Evolutionary conservation across 805 yeast genomes (phyloP).

Genomic region (Candida loeiensis): DNA sequence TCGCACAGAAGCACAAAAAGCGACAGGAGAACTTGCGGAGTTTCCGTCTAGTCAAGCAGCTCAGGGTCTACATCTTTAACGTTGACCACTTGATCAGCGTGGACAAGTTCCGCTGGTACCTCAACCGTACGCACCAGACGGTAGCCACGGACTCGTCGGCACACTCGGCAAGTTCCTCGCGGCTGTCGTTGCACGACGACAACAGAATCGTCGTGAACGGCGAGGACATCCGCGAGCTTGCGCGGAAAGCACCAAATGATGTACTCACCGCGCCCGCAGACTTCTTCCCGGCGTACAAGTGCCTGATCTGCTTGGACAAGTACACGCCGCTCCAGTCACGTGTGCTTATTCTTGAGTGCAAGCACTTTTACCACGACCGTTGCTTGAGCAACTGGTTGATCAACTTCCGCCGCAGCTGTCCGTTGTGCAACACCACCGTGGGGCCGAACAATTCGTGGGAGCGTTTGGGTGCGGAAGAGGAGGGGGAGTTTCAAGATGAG

Average conservation of each 20-base stretch:
- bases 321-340: constrained; percentile 44
- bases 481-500: neutral
- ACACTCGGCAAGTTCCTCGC: constrained; percentile 9
- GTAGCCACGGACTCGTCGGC: constrained; percentile 12
- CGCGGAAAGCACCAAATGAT: constrained; percentile 8
- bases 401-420: constrained; percentile 51
- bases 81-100: constrained; percentile 31
- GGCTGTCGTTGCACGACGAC: constrained; percentile 6
- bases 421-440: constrained; percentile 46
- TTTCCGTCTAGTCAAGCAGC: constrained; percentile 29
- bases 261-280: constrained; percentile 29
- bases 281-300: constrained; percentile 46
- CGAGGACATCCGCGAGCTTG: constrained; percentile 18
- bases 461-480: neutral
- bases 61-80: constrained; percentile 36
- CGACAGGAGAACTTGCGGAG: constrained; percentile 26
- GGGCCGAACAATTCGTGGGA: neutral
- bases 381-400: constrained; percentile 62
- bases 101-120: constrained; percentile 25
- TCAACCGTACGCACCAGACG: constrained; percentile 29
- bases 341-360: constrained; percentile 54
- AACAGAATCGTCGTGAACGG: constrained; percentile 16
- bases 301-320: constrained; percentile 58
- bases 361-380: constrained; percentile 56
- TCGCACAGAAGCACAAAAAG: constrained; percentile 25